Percentiles rank a stretch among this genome's conserved stretches.
These are phyloP conservation scores for Perkinsus chesapeaki DNA, from an alignment of 169 alveolate species.

Conservation along the genomic window DNA sequence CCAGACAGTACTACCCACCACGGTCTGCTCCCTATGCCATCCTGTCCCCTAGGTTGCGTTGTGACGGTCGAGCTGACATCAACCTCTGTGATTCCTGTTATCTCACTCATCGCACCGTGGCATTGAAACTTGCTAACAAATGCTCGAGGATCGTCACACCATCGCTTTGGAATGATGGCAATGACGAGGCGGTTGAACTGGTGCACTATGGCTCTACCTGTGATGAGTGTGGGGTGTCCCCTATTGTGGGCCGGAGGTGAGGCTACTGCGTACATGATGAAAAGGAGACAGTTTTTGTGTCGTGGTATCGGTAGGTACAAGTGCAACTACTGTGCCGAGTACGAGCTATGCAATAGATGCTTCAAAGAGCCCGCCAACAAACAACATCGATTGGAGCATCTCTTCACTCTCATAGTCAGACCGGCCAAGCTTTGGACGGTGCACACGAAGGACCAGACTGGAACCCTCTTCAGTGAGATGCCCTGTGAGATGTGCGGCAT, in stretches of 20 bases:
- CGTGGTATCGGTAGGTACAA: background rate
- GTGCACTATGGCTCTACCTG: background rate
- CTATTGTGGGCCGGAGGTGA: background rate
- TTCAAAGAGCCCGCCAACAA: background rate
- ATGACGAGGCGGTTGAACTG: background rate
- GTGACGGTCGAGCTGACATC: background rate
- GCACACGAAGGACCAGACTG: background rate
- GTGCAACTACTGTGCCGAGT: conserved; percentile 2
- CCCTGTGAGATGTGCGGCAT: background rate
- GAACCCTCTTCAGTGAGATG: background rate
- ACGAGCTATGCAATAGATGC: background rate
- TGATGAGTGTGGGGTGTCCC: background rate
- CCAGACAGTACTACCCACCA: background rate
- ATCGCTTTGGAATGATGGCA: background rate
- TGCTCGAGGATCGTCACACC: background rate
- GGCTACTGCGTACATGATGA: background rate
- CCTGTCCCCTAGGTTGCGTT: background rate
- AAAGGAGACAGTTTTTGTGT: background rate
- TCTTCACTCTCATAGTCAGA: background rate
- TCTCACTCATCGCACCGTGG: background rate
- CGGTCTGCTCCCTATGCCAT: background rate
- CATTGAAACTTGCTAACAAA: background rate
- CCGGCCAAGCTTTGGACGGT: background rate
- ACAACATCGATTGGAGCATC: background rate
- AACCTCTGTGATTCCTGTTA: background rate